Evolutionary conservation across 306 rosid species (phyloP).

Genomic region (Luffa acutangula): DNA sequence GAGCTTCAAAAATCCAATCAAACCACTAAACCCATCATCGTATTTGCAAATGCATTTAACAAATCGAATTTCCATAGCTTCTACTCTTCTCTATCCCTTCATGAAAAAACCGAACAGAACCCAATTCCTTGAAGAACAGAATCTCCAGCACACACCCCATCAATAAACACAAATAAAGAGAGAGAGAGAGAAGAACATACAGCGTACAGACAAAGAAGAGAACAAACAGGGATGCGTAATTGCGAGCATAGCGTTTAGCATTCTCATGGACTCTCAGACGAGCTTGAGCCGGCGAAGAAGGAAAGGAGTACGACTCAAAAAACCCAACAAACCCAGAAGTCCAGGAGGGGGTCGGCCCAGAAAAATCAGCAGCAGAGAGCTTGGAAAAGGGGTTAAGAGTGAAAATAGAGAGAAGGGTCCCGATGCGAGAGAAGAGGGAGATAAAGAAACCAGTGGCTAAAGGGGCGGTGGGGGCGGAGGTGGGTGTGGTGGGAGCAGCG

Average conservation of each 20-base stretch:
- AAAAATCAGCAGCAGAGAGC: constrained; percentile 62
- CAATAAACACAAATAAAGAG: not conserved
- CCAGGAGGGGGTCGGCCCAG: constrained; percentile 72
- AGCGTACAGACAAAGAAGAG: constrained; percentile 60
- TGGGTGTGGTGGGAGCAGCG: constrained; percentile 1
- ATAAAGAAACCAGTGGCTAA: constrained; percentile 28
- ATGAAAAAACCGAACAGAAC: not conserved
- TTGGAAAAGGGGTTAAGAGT: constrained; percentile 72
- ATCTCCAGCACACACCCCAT: not conserved
- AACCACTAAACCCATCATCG: not conserved
- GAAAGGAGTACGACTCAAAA: constrained; percentile 59
- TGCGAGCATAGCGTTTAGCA: constrained; percentile 81
- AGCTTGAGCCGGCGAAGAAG: constrained; percentile 68
- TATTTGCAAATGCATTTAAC: not conserved
- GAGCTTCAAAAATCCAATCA: not conserved
- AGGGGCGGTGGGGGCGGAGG: constrained; percentile 16
- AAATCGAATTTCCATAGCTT: not conserved
- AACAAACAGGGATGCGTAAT: constrained; percentile 64
- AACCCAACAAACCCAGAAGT: constrained; percentile 49
- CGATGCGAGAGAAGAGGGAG: constrained; percentile 40
- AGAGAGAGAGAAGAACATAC: constrained; percentile 26
- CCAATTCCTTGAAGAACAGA: not conserved
- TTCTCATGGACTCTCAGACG: constrained; percentile 79
- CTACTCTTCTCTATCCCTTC: not conserved
- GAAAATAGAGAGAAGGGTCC: constrained; percentile 60